A percentile compares a stretch with the other conserved stretches of the same genome.
Evolutionary conservation across 106 monocot species (phyloP).

Genomic region (Allium cepa): DNA sequence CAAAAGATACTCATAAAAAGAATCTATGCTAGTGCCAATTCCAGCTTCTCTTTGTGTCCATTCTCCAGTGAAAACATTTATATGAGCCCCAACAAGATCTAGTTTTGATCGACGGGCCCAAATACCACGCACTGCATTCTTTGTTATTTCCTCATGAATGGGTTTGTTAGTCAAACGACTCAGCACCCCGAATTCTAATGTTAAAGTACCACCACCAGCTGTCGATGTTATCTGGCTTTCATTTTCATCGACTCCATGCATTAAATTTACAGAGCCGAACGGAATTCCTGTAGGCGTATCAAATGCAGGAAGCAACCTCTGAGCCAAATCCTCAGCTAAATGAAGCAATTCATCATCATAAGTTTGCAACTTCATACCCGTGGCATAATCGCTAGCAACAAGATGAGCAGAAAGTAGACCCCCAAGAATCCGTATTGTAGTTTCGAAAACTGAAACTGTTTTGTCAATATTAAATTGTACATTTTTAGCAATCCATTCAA

Average conservation of each 20-base stretch:
- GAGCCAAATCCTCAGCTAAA: conserved; percentile 83
- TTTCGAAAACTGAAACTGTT: conserved; percentile 97
- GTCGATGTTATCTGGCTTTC: conserved; percentile 99
- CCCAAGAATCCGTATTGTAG: conserved; percentile 90
- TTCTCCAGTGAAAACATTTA: conserved; percentile 96
- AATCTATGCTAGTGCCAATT: conserved; percentile 97
- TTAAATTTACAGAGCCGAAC: conserved; percentile 91
- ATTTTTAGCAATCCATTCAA: conserved; percentile 88
- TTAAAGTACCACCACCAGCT: conserved; percentile 98
- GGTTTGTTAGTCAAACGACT: conserved; percentile 87
- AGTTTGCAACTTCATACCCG: conserved; percentile 78
- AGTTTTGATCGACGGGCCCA: conserved; percentile 84
- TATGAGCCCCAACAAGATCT: conserved; percentile 97
- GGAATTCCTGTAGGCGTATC: conserved; percentile 99
- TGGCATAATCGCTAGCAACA: conserved; percentile 95
- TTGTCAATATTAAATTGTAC: conserved; percentile 88
- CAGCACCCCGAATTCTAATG: conserved; percentile 90
- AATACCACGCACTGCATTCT: conserved; percentile 92
- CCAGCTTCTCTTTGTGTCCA: conserved; percentile 99
- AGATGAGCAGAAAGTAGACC: conserved; percentile 96
- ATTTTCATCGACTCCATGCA: conserved; percentile 90
- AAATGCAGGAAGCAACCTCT: conserved; percentile 89
- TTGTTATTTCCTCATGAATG: conserved; percentile 84
- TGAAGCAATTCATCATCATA: conserved; percentile 86
- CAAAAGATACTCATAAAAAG: conserved; percentile 97